These are phyloP conservation scores for Lotus japonicus DNA, from an alignment of 306 rosid species.

Conservation along the genomic window DNA sequence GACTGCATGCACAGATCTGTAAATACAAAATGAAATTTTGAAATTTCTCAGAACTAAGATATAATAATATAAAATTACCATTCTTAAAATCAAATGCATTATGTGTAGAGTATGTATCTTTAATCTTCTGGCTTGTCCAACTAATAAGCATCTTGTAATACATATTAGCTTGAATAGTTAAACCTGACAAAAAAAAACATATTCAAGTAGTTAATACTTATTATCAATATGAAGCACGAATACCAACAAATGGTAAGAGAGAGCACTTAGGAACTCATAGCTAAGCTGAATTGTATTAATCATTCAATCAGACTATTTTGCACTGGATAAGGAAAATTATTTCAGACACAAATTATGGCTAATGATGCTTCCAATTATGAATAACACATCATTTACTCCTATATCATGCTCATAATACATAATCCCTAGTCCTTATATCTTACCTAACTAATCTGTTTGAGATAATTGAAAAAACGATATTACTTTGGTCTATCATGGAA, in stretches of 20 bases:
- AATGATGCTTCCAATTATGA: neutral
- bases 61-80: constrained; percentile 33
- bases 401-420: too few relatives aligned
- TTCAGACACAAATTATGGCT: neutral
- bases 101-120: constrained; percentile 61
- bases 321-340: neutral
- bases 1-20: neutral
- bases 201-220: neutral
- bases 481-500: too few relatives aligned
- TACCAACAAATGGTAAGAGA: neutral
- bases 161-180: constrained; percentile 84
- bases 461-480: too few relatives aligned
- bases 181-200: constrained; percentile 49
- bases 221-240: constrained; percentile 2
- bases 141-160: constrained; percentile 86
- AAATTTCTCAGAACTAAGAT: neutral
- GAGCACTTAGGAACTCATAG: constrained; percentile 6
- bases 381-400: too few relatives aligned
- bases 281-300: neutral
- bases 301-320: neutral
- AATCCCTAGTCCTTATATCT: too few relatives aligned
- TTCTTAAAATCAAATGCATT: constrained; percentile 89
- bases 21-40: neutral
- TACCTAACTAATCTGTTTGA: too few relatives aligned
- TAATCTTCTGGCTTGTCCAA: constrained; percentile 95